Evolutionary conservation across 2,329 filamentous ascomycete species (phyloP).

Genomic region (Diaporthe sp.): DNA sequence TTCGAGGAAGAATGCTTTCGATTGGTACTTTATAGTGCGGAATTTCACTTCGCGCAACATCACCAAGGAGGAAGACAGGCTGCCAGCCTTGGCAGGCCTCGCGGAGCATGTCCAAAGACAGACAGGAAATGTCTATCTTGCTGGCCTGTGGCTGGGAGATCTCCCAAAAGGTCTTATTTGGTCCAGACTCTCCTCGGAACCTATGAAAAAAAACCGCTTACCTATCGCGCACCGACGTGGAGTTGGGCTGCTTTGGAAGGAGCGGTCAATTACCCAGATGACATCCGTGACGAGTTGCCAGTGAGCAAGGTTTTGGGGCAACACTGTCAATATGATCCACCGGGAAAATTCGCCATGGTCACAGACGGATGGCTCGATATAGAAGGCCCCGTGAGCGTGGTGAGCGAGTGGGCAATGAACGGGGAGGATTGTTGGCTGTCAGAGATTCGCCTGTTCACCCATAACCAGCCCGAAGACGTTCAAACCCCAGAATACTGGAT

Average conservation of each 20-base stretch:
- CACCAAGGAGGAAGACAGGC: not conserved
- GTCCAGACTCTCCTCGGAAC: not conserved
- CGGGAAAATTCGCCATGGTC: not conserved
- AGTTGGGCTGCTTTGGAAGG: not conserved
- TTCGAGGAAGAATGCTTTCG: not conserved
- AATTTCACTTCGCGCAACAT: not conserved
- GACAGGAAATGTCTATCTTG: not conserved
- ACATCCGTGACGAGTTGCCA: too few species aligned
- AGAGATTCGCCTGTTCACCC: not conserved
- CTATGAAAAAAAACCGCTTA: not conserved
- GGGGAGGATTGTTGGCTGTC: not conserved
- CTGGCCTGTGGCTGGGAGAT: not conserved
- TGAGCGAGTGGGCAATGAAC: not conserved
- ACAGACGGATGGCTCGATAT: not conserved
- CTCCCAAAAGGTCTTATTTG: not conserved
- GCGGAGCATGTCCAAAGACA: not conserved
- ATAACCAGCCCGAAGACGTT: not conserved
- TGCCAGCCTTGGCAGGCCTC: slow-evolving; percentile 1
- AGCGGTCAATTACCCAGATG: not conserved
- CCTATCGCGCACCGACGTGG: not conserved
- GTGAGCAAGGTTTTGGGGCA: not conserved
- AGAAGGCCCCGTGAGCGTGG: not conserved
- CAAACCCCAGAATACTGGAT: not conserved
- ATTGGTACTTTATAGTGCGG: not conserved
- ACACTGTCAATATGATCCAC: not conserved